Percentiles rank a stretch among this genome's conserved stretches.
phyloP scores from a whole-genome alignment of 1,284 basidiomycete species.

The Taiwanofungus camphoratus region DNA sequence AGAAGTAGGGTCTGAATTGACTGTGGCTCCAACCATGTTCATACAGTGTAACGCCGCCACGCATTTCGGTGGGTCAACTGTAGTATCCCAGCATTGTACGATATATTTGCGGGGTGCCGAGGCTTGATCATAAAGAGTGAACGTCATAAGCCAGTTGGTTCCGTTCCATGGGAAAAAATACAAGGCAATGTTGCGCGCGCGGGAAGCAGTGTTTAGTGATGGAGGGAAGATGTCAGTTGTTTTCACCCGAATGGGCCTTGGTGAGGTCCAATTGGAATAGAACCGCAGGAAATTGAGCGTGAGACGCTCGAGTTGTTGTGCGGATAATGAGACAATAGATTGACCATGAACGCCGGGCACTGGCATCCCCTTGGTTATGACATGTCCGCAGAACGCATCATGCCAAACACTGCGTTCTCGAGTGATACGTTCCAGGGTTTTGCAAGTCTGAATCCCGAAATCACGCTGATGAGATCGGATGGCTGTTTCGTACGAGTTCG shows the following conservation, averaged over 20 bases:
- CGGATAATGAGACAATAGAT: constrained; percentile 29
- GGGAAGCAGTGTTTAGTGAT: constrained; percentile 17
- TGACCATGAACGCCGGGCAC: constrained; percentile 32
- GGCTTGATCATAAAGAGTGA: constrained; percentile 28
- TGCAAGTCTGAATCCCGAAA: too few species aligned
- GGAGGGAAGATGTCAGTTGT: constrained; percentile 23
- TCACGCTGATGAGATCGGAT: too few species aligned
- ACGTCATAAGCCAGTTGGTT: constrained; percentile 39
- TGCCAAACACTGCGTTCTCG: constrained; percentile 47
- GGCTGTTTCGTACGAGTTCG: too few species aligned
- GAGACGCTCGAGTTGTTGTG: constrained; percentile 38
- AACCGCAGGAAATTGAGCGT: constrained; percentile 34
- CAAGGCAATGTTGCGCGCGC: constrained; percentile 33
- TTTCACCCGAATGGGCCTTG: constrained; percentile 30
- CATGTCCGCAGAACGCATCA: constrained; percentile 34
- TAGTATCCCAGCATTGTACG: constrained; percentile 50
- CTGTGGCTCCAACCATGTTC: constrained; percentile 13
- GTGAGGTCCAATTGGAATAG: constrained; percentile 42
- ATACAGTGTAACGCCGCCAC: constrained; percentile 15
- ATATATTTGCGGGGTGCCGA: constrained; percentile 24
- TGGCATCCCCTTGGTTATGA: constrained; percentile 41
- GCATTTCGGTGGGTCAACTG: neutral
- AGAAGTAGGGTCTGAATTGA: constrained; percentile 15
- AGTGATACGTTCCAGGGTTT: constrained; percentile 35
- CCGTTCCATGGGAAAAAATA: constrained; percentile 38